Conservation (phyloP, 495 filamentous ascomycete species). For the Trichoderma asperelloides region DNA sequence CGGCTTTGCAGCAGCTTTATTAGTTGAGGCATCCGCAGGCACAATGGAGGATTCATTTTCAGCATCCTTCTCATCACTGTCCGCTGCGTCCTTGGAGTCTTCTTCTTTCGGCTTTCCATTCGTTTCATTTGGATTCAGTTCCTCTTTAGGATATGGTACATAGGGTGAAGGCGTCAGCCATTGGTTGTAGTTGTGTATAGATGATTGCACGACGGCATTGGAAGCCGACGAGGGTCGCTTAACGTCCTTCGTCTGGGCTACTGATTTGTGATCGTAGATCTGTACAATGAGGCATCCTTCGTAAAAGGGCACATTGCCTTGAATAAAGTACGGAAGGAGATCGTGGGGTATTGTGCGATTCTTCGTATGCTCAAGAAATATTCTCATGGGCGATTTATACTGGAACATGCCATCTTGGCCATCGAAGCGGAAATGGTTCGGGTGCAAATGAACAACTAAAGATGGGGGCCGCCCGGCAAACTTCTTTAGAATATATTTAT, state of each 20-base stretch:
- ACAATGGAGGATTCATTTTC: conserved; percentile 20
- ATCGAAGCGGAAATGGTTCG: conserved; percentile 84
- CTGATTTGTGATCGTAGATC: conserved; percentile 73
- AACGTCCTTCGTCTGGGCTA: conserved; percentile 47
- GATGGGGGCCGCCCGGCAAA: conserved; percentile 49
- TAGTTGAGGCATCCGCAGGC: conserved; percentile 35
- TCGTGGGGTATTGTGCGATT: conserved; percentile 43
- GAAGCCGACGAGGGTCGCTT: conserved; percentile 47
- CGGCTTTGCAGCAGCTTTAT: conserved; percentile 43
- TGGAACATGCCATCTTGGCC: conserved; percentile 85
- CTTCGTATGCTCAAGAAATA: conserved; percentile 64
- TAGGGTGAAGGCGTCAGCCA: conserved; percentile 82
- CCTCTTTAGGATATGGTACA: conserved; percentile 67
- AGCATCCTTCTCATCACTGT: conserved; percentile 22
- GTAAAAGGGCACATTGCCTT: conserved; percentile 70
- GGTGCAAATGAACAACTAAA: conserved; percentile 75
- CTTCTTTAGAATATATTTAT: conserved; percentile 48
- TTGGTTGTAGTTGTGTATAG: conserved; percentile 82
- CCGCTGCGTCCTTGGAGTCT: conserved; percentile 24
- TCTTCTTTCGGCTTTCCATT: conserved; percentile 24
- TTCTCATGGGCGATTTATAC: conserved; percentile 84
- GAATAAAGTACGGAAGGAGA: conserved; percentile 49
- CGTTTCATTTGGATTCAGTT: conserved; percentile 24
- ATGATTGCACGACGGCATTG: conserved; percentile 58
- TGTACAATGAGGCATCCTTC: conserved; percentile 94